A percentile compares a stretch with the other conserved stretches of the same genome.
These are phyloP conservation scores for Dictyostelium purpureum DNA, from an alignment of 78 protist species.

Conservation along the genomic window DNA sequence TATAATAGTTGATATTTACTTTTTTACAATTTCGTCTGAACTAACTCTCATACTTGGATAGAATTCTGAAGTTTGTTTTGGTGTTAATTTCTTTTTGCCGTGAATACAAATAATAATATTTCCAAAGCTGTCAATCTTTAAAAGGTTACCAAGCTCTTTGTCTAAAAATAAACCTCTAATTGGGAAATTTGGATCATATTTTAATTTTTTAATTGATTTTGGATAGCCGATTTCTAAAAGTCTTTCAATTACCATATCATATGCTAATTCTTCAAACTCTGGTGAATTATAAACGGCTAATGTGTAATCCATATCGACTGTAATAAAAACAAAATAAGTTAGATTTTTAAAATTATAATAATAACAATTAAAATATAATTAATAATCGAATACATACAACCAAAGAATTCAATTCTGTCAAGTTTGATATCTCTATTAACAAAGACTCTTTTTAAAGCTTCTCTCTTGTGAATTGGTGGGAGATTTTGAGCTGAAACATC, in stretches of 20 bases:
- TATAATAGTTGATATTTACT: neutral
- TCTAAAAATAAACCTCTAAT: slow-evolving; percentile 84
- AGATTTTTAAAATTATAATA: neutral
- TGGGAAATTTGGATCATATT: slow-evolving; percentile 81
- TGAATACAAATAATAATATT: slow-evolving; percentile 65
- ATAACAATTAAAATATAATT: neutral
- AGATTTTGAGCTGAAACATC: slow-evolving; percentile 64
- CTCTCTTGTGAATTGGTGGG: slow-evolving; percentile 82
- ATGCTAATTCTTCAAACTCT: slow-evolving; percentile 77
- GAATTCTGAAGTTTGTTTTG: slow-evolving; percentile 9
- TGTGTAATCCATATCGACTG: slow-evolving; percentile 87
- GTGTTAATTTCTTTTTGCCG: slow-evolving; percentile 21
- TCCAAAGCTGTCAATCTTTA: slow-evolving; percentile 81
- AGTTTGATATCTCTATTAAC: slow-evolving; percentile 74
- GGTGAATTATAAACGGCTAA: slow-evolving; percentile 82
- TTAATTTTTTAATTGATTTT: slow-evolving; percentile 25
- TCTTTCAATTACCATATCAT: slow-evolving; percentile 67
- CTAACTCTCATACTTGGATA: slow-evolving; percentile 76
- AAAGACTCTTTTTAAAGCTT: slow-evolving; percentile 66
- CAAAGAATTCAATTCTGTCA: slow-evolving; percentile 76
- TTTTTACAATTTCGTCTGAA: slow-evolving; percentile 39
- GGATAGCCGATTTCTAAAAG: slow-evolving; percentile 82
- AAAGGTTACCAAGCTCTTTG: slow-evolving; percentile 74
- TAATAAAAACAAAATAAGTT: neutral
- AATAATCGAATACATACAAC: slow-evolving; percentile 48